These are phyloP conservation scores for Chondrus crispus DNA, from an alignment of 23 red algal species.

Conservation along the genomic window DNA sequence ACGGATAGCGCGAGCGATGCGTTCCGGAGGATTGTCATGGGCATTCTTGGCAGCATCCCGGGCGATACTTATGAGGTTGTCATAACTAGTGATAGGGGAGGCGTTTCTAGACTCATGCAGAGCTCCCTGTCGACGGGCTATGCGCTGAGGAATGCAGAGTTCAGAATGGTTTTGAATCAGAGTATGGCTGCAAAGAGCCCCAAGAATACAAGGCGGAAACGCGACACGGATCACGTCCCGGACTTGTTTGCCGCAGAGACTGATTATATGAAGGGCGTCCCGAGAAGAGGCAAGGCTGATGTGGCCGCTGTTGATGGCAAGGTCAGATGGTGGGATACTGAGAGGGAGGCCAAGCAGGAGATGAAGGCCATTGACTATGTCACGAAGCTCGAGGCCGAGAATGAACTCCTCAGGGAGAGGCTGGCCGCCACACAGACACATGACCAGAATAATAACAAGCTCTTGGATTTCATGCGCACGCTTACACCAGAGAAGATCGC, in stretches of 20 bases:
- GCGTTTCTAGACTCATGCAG: slow-evolving; percentile 53
- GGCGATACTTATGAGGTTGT: slow-evolving; percentile 42
- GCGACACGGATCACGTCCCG: neutral
- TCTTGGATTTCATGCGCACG: slow-evolving; percentile 54
- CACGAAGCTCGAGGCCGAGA: slow-evolving; percentile 58
- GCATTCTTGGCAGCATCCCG: slow-evolving; percentile 56
- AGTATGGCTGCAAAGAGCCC: neutral
- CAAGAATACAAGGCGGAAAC: neutral
- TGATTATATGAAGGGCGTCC: neutral
- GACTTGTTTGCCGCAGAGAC: slow-evolving; percentile 18
- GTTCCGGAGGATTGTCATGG: slow-evolving; percentile 50
- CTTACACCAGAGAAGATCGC: slow-evolving; percentile 26
- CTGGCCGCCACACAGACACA: slow-evolving; percentile 27
- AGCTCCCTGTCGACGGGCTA: slow-evolving; percentile 57
- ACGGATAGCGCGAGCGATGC: slow-evolving; percentile 35
- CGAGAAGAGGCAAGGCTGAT: slow-evolving; percentile 18
- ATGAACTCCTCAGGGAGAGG: slow-evolving; percentile 42
- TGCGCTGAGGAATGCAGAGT: slow-evolving; percentile 59
- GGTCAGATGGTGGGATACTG: slow-evolving; percentile 50
- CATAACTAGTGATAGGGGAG: slow-evolving; percentile 42
- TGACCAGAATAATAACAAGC: slow-evolving; percentile 26
- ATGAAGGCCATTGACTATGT: slow-evolving; percentile 33
- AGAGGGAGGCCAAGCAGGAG: slow-evolving; percentile 37
- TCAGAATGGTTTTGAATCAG: slow-evolving; percentile 60
- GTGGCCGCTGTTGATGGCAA: neutral